phyloP scores from a whole-genome alignment of 164 flowering plant genomes.

The Santalum album region DNA sequence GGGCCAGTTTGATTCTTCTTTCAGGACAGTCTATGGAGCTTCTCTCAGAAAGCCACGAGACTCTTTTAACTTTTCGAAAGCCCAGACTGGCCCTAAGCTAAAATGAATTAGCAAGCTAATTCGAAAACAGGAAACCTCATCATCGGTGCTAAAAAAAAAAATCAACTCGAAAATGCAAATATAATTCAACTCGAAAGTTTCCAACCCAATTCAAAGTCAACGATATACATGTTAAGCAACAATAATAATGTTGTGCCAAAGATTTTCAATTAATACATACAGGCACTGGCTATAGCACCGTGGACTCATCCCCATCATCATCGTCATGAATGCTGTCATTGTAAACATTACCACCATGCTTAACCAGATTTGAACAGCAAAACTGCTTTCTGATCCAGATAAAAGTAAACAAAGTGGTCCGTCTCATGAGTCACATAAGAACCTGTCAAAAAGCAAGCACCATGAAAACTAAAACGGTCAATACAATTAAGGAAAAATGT shows the following conservation, averaged over 20 bases:
- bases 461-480: conserved; percentile 1
- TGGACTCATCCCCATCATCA: conserved; percentile 4
- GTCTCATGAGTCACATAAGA: conserved; percentile 20
- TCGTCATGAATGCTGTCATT: conserved; percentile 7
- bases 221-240: conserved; percentile 25
- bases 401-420: conserved; percentile 21
- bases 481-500: not conserved
- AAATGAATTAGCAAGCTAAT: too few relatives aligned
- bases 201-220: too few relatives aligned
- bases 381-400: conserved; percentile 62
- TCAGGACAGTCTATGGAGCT: too few relatives aligned
- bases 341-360: conserved; percentile 7
- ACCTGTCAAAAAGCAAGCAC: conserved; percentile 9
- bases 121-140: too few relatives aligned
- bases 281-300: conserved; percentile 8
- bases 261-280: conserved; percentile 21
- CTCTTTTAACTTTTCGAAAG: too few relatives aligned
- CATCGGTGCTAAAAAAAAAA: too few relatives aligned
- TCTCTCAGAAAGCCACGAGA: too few relatives aligned
- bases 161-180: too few relatives aligned
- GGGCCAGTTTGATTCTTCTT: too few relatives aligned
- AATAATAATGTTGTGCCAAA: conserved; percentile 10
- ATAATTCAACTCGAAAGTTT: too few relatives aligned
- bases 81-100: too few relatives aligned
- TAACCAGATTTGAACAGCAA: conserved; percentile 93